phyloP scores from a whole-genome alignment of 2,329 filamentous ascomycete genomes.

The Huntiella savannae region DNA sequence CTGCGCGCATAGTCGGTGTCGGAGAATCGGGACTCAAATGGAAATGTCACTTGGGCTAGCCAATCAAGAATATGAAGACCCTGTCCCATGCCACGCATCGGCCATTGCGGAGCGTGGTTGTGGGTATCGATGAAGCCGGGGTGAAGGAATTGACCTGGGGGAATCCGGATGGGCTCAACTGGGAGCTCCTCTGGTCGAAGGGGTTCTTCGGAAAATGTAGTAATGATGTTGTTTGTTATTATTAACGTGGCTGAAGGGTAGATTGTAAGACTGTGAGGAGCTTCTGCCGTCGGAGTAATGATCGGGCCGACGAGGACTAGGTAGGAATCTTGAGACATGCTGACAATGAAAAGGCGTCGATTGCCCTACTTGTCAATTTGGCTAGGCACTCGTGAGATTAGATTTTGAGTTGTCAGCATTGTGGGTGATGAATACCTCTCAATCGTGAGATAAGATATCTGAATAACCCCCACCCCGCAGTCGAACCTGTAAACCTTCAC shows the following conservation, averaged over 20 bases:
- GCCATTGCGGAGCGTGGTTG: constrained; percentile 44
- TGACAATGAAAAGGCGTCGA: neutral
- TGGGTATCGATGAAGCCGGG: constrained; percentile 48
- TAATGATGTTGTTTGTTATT: constrained; percentile 3
- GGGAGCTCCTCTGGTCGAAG: neutral
- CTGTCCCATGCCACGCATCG: constrained; percentile 29
- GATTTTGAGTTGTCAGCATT: too few species aligned
- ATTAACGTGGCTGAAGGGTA: constrained; percentile 1
- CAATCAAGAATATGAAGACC: constrained; percentile 40
- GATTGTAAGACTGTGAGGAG: neutral
- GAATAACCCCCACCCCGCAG: too few species aligned
- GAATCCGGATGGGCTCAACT: constrained; percentile 16
- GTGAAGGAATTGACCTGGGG: constrained; percentile 31
- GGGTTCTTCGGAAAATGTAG: neutral
- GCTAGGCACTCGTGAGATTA: neutral
- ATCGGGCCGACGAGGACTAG: constrained; percentile 3
- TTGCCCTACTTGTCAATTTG: neutral
- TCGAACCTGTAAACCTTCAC: too few species aligned
- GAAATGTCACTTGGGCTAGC: constrained; percentile 45
- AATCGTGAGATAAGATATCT: too few species aligned
- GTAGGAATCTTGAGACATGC: neutral
- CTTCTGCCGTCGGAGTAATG: constrained; percentile 2
- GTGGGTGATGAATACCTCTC: too few species aligned
- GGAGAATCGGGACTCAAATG: constrained; percentile 40
- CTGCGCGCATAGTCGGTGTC: constrained; percentile 32